Evolutionary conservation across 306 rosid genomes (phyloP), one percentile per base, ranked within the genome.

Genomic region (Abrus pulchellus): DNA sequence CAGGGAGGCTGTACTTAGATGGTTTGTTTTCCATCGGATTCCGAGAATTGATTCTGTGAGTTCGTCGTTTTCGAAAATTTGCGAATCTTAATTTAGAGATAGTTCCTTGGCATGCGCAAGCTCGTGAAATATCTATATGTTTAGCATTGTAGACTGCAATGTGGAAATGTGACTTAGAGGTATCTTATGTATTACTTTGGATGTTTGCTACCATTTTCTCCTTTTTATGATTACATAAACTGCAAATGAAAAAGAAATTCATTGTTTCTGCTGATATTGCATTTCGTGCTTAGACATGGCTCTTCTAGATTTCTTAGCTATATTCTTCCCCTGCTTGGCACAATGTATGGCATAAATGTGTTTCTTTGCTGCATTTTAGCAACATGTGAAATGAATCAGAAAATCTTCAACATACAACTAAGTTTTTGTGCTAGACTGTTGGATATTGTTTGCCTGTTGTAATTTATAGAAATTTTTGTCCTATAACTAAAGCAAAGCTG

Each of bases 1-100:
- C 81, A 86, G 99, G 85, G 98, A 95, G 88, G 87, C 90, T 72
- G 99, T 95, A 20, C 96, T 95, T 32, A 78, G 99, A 73, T 95
- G 99, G 99, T 93, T 95, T 84, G 87, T 96, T 74, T 63, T 66
- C 64, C 88, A 91, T 83, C 87, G 81, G 90, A 91, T 95, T 85
- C 98, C 99, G 11, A 88, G 90, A 87, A 74, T 95, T 2, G 98
- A 95, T 90, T 93, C 98, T 61, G 99, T 95, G 85, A 90, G 98
- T 82, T 77, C 14, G 11, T 64, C 68, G 12, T 56, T 63, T 38
- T 20, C 20, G 20, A 20, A 20, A 20, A 20, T 20, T 20, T 20
- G 20, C 20, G 20, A 20, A 20, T 20, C 20, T 20, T 20, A 20
- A 20, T 20, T 20, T 20, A 20, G 20, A 20, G 20, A 20, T 20